phyloP scores from a whole-genome alignment of 2,329 filamentous ascomycete genomes.

The Mycogone perniciosa region DNA sequence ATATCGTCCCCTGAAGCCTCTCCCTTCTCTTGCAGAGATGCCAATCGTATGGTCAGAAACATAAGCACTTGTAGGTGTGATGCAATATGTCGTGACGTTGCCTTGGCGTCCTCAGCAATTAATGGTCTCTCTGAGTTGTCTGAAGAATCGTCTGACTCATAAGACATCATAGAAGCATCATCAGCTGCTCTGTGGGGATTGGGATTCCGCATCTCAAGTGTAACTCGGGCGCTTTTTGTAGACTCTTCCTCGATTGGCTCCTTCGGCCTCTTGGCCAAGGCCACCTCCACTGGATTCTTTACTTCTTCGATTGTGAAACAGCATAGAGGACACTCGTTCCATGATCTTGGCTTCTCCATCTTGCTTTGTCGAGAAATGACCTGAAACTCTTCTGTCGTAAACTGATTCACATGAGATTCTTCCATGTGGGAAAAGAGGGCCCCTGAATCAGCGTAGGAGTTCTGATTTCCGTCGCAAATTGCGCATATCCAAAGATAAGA shows the following conservation, averaged over 20 bases:
- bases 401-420: not conserved
- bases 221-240: not conserved
- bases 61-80: constrained; percentile 10
- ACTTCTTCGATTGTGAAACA: constrained; percentile 1
- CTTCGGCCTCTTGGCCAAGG: not conserved
- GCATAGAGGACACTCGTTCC: constrained; percentile 9
- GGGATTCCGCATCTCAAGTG: not conserved
- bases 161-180: not conserved
- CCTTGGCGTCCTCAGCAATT: not conserved
- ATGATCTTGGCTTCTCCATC: constrained; percentile 5
- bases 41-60: constrained; percentile 10
- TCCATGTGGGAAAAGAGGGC: not conserved
- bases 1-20: not conserved
- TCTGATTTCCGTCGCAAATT: not conserved
- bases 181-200: not conserved
- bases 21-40: not conserved
- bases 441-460: not conserved
- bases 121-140: not conserved
- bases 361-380: constrained; percentile 11
- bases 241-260: not conserved
- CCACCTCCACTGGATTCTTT: not conserved
- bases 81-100: constrained; percentile 6
- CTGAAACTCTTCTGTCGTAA: not conserved
- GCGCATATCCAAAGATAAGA: constrained; percentile 6
- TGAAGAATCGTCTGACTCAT: not conserved